phyloP scores from a whole-genome alignment of 73 alveolate species.

The Urostyla sp. region DNA sequence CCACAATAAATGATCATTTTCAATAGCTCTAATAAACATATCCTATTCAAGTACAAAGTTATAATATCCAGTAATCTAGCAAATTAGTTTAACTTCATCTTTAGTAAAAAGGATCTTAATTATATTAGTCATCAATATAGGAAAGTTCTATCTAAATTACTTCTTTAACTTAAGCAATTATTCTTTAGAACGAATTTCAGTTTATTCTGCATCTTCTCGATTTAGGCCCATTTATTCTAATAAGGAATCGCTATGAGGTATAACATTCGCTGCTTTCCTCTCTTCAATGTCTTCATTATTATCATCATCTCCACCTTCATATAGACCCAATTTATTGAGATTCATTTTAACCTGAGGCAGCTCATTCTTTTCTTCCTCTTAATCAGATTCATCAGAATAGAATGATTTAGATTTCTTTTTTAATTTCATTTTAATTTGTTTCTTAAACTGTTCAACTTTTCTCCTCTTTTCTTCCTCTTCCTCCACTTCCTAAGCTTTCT shows the following conservation, averaged over 20 bases:
- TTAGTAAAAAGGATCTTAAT: conserved; percentile 23
- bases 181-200: conserved; percentile 24
- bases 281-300: conserved; percentile 16
- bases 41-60: conserved; percentile 39
- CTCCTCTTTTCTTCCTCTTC: conserved; percentile 14
- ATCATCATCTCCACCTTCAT: too few species aligned
- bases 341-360: too few species aligned
- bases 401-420: too few species aligned
- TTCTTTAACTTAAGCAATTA: conserved; percentile 8
- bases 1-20: conserved; percentile 11
- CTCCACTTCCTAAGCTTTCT: background rate
- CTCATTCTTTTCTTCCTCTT: too few species aligned
- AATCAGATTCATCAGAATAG: too few species aligned
- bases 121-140: conserved; percentile 51
- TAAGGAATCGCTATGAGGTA: too few species aligned
- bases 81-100: conserved; percentile 41
- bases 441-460: too few species aligned
- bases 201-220: conserved; percentile 12
- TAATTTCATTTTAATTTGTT: too few species aligned
- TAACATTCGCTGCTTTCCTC: background rate
- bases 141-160: conserved; percentile 5
- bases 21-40: conserved; percentile 25
- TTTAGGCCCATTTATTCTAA: too few species aligned
- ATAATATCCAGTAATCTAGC: conserved; percentile 43
- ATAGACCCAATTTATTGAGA: too few species aligned